Evolutionary conservation across 164 flowering plant species (phyloP).

Genomic region (Vitis labrusca): DNA sequence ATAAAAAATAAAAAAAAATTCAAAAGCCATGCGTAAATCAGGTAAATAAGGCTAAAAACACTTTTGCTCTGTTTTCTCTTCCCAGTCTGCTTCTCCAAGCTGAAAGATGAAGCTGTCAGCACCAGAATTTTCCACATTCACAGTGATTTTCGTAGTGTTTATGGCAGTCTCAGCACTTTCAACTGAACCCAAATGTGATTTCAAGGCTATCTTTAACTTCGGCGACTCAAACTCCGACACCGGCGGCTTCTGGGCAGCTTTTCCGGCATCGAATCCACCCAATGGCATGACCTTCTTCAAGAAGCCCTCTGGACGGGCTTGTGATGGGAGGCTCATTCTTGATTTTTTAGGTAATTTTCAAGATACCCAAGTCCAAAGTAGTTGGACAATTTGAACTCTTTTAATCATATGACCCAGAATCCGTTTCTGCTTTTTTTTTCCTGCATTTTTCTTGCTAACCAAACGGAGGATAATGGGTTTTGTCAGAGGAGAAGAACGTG

Average conservation of each 20-base stretch:
- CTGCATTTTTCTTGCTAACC: not conserved
- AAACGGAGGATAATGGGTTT: too few relatives aligned
- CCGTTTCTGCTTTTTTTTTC: not conserved
- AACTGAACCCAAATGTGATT: conserved; percentile 45
- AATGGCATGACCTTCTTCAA: conserved; percentile 76
- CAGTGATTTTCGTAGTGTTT: conserved; percentile 12
- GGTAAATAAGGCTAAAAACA: too few relatives aligned
- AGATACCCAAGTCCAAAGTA: too few relatives aligned
- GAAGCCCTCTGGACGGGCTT: conserved; percentile 66
- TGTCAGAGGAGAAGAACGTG: too few relatives aligned
- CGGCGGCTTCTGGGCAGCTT: conserved; percentile 83
- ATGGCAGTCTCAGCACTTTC: conserved; percentile 12
- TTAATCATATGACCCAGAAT: too few relatives aligned
- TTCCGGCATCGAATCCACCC: conserved; percentile 59
- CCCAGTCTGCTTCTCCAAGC: too few relatives aligned
- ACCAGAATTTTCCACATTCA: too few relatives aligned
- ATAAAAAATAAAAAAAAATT: too few relatives aligned
- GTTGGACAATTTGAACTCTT: too few relatives aligned
- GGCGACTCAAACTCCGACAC: conserved; percentile 86
- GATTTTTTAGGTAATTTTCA: conserved; percentile 64
- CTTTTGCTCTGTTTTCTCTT: too few relatives aligned
- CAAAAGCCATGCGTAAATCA: too few relatives aligned
- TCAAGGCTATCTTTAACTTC: conserved; percentile 74
- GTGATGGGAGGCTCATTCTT: conserved; percentile 69
- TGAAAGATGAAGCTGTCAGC: too few relatives aligned